Base-by-base conservation (phyloP, 1,284 basidiomycete genomes). In the Psilocybe mexicana region DNA sequence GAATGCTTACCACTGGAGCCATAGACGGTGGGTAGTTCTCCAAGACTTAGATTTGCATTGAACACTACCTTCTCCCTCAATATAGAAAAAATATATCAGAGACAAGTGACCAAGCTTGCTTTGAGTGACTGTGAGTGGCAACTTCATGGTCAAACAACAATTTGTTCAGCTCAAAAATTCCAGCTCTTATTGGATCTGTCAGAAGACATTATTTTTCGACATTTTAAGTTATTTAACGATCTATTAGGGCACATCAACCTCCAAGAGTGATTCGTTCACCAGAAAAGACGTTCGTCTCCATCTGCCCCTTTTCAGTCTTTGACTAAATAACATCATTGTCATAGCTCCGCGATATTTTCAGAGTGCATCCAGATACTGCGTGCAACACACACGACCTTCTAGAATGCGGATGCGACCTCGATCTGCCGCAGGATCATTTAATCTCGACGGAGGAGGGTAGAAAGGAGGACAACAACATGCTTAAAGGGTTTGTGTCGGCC, bases 81-180 rank as follows among this genome's bases (percentile, higher is more conserved):
- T 51, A 36, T 60, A 90, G 90, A 93, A 72, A 93, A 93, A 72
- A 93, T 93, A 18, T 93, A 84, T 66, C 92, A 98, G 73, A 84
- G 97, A 50, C 96, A 98, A 73, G 86, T 98, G 26, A 98, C 93
- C n/a, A 99, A 99, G 74, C 83, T 94, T 12, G 96, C 94, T 1
- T 74, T 99, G 48, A 93, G 91, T 65, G 86, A 91, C 63, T 92
- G 93, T 93, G 65, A 76, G 88, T 77, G 45, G 8, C 38, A 48
- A n/a, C n/a, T 28, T 35, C 54, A 45, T 46, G 24, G 33, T 25
- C 51, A 36, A 12, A 28, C 40, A 44, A 38, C 24, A 52, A 23
- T 63, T 48, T 63, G 43, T 55, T 50, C 49, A 59, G 56, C 57
- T 53, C 7, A 52, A 28, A 23, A 18, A 18, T 56, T 30, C 7